Percentiles rank a stretch among this genome's conserved stretches.
Evolutionary conservation across 2,329 filamentous ascomycete species (phyloP).

Genomic region (Chalaropsis thielavioides): DNA sequence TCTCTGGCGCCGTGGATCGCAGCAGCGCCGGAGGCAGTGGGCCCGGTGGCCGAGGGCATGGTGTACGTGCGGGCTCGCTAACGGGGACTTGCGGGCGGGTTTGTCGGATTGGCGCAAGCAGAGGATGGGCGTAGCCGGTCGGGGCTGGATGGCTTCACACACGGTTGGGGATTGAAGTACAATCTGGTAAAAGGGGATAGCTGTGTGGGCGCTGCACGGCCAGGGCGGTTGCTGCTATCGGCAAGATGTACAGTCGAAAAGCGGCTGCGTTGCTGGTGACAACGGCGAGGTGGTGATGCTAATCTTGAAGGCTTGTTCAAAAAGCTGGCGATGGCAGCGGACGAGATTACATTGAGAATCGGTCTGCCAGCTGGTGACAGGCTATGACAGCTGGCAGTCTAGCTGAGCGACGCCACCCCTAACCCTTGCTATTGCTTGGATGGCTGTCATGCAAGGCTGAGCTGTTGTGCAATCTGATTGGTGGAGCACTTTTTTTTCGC

Average conservation of each 20-base stretch:
- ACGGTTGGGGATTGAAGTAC: too few relatives aligned
- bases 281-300: too few relatives aligned
- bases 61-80: neutral
- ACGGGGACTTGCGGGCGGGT: neutral
- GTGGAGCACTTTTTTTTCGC: constrained; percentile 9
- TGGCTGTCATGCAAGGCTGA: constrained; percentile 15
- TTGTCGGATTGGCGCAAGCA: neutral
- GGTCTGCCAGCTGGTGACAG: neutral
- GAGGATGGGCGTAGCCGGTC: neutral
- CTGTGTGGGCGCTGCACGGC: too few relatives aligned
- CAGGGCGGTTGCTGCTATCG: neutral
- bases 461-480: constrained; percentile 4
- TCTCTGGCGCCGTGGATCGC: constrained; percentile 39
- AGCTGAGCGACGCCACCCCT: too few relatives aligned
- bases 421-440: neutral
- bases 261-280: neutral
- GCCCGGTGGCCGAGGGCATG: neutral
- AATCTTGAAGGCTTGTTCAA: neutral
- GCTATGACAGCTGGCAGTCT: neutral
- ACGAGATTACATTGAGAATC: neutral
- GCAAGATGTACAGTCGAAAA: neutral
- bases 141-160: neutral
- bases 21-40: constrained; percentile 33
- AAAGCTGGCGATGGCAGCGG: neutral
- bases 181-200: too few relatives aligned